Conservation (phyloP, 1,284 basidiomycete genomes). For the Athelia psychrophila region DNA sequence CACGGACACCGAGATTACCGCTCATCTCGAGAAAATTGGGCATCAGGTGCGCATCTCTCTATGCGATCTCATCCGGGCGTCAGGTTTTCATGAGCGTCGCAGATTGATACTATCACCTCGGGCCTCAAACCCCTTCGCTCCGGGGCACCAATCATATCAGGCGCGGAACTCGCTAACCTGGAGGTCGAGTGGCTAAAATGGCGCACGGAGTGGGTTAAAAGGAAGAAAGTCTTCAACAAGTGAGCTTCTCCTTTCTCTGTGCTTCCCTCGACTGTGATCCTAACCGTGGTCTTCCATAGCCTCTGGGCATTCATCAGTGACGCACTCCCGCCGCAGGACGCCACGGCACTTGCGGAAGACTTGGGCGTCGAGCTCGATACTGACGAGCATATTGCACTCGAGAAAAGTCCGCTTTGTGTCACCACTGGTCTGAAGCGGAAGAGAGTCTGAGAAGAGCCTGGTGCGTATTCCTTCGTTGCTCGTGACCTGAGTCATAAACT, state of each 20-base stretch:
- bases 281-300: constrained; percentile 32
- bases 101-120: constrained; percentile 49
- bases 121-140: constrained; percentile 64
- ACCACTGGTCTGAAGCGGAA: constrained; percentile 41
- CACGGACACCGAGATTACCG: constrained; percentile 63
- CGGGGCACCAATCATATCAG: constrained; percentile 63
- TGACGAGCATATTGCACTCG: constrained; percentile 57
- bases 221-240: constrained; percentile 68
- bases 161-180: constrained; percentile 58
- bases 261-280: background rate
- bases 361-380: constrained; percentile 76
- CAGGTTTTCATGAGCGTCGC: constrained; percentile 8
- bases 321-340: constrained; percentile 59
- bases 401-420: constrained; percentile 47
- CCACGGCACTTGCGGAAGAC: constrained; percentile 59
- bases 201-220: constrained; percentile 67
- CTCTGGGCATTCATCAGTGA: constrained; percentile 75
- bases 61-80: constrained; percentile 8
- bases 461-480: no score
- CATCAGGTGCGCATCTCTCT: constrained; percentile 34
- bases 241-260: constrained; percentile 31
- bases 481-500: no score
- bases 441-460: background rate
- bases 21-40: constrained; percentile 41
- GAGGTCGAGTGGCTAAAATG: constrained; percentile 70